These are phyloP conservation scores for Pelargonium australe DNA, from an alignment of 441 rosid species.

Conservation along the genomic window DNA sequence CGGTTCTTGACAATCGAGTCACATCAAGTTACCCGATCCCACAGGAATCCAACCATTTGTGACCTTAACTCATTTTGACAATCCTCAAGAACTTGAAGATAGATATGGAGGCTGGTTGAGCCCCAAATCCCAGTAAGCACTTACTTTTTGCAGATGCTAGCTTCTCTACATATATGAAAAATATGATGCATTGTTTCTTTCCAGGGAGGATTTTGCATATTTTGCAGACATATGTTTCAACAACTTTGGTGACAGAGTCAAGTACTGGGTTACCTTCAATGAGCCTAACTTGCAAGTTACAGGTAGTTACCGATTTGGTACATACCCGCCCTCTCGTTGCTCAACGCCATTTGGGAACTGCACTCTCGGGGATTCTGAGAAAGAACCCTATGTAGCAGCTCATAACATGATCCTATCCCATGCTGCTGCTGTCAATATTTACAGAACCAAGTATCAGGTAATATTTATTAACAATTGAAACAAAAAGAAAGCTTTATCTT, in stretches of 20 bases:
- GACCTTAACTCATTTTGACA: constrained; percentile 43
- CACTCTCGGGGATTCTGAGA: constrained; percentile 49
- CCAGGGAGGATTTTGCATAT: constrained; percentile 72
- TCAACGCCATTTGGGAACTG: constrained; percentile 57
- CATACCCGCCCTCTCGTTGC: constrained; percentile 54
- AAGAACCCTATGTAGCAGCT: constrained; percentile 60
- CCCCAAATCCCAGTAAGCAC: constrained; percentile 26
- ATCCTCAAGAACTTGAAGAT: constrained; percentile 50
- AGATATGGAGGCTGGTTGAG: constrained; percentile 43
- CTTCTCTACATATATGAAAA: no score
- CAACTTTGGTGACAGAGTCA: constrained; percentile 54
- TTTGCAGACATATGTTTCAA: constrained; percentile 59
- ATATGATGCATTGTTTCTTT: neutral
- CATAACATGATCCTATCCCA: constrained; percentile 71
- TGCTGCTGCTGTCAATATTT: constrained; percentile 44
- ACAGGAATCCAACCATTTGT: constrained; percentile 49
- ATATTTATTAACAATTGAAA: no score
- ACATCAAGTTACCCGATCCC: neutral
- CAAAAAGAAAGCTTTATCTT: no score
- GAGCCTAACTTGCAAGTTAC: constrained; percentile 53
- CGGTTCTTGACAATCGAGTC: no score
- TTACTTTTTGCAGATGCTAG: no score
- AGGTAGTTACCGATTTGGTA: constrained; percentile 36
- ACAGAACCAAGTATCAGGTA: constrained; percentile 62
- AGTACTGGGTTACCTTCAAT: constrained; percentile 55